These are phyloP conservation scores for Raphidocelis subcapitata DNA, from an alignment of 139 green algal genomes.

Conservation along the genomic window DNA sequence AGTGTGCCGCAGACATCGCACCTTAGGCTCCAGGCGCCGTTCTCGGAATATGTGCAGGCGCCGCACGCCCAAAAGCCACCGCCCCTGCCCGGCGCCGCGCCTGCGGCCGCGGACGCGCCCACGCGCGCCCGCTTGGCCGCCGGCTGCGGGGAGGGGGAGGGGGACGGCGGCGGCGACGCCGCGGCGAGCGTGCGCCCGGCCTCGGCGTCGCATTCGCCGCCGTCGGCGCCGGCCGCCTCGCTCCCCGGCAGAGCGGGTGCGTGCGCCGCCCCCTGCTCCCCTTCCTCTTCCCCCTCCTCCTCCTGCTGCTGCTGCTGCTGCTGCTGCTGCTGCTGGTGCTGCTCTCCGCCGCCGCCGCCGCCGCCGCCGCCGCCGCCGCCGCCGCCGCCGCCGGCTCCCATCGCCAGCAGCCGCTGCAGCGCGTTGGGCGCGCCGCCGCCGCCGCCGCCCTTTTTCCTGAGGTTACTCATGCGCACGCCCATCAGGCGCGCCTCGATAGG, in stretches of 20 bases:
- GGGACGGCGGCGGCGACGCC: neutral
- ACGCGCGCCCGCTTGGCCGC: neutral
- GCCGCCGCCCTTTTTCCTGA: slow-evolving; percentile 36
- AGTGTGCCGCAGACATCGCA: no score
- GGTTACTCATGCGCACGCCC: slow-evolving; percentile 71
- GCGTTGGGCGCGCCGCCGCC: neutral
- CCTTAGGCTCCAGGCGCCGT: no score
- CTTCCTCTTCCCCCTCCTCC: neutral
- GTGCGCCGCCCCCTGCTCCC: neutral
- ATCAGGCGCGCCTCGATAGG: slow-evolving; percentile 79
- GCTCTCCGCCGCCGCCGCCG: neutral
- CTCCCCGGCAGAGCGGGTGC: neutral
- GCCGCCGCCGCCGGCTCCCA: neutral
- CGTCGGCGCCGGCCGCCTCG: neutral
- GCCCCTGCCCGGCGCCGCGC: neutral
- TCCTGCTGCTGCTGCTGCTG: slow-evolving; percentile 1
- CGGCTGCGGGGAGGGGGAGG: neutral
- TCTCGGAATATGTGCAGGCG: no score
- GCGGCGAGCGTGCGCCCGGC: neutral
- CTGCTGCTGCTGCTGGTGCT: neutral
- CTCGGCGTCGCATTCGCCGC: neutral
- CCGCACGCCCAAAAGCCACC: neutral
- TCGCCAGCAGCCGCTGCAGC: slow-evolving; percentile 12
- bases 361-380: neutral
- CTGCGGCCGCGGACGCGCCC: neutral